Conservation (phyloP, 768 basidiomycete genomes). For the Hygrocybe punicea region DNA sequence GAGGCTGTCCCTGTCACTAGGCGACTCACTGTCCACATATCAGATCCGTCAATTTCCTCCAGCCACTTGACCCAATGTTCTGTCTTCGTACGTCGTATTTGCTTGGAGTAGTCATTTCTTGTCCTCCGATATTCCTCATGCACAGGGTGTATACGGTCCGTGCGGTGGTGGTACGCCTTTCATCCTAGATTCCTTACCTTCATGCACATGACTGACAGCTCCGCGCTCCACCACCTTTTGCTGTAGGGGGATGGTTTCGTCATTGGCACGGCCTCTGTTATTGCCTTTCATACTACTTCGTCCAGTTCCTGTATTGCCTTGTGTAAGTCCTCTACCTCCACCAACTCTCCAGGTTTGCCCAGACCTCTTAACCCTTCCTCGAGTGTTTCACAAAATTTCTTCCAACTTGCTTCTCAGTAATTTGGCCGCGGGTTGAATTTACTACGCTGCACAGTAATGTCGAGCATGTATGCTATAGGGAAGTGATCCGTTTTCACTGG, state of each 20-base stretch:
- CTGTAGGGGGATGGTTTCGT: neutral
- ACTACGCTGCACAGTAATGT: constrained; percentile 10
- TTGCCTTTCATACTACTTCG: neutral
- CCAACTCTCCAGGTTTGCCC: neutral
- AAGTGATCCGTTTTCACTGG: constrained; percentile 48
- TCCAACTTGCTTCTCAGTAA: neutral
- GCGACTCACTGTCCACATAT: constrained; percentile 15
- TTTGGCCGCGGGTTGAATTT: neutral
- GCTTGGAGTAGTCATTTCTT: constrained; percentile 3
- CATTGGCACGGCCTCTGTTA: neutral
- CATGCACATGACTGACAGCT: neutral
- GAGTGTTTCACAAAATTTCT: too few species aligned
- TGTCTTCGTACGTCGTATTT: neutral
- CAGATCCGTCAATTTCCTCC: neutral
- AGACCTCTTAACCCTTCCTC: neutral
- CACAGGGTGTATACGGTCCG: too few species aligned
- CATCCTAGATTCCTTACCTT: neutral
- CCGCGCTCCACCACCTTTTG: constrained; percentile 1
- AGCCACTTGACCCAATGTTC: too few species aligned
- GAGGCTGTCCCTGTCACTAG: constrained; percentile 3
- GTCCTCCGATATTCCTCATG: neutral
- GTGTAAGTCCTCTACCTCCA: neutral
- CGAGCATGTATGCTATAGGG: constrained; percentile 32
- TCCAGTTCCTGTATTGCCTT: neutral
- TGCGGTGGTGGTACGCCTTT: neutral